Evolutionary conservation across 768 basidiomycete genomes (phyloP), one percentile per base, ranked within the genome.

Genomic region (Psilocybe azurescens): DNA sequence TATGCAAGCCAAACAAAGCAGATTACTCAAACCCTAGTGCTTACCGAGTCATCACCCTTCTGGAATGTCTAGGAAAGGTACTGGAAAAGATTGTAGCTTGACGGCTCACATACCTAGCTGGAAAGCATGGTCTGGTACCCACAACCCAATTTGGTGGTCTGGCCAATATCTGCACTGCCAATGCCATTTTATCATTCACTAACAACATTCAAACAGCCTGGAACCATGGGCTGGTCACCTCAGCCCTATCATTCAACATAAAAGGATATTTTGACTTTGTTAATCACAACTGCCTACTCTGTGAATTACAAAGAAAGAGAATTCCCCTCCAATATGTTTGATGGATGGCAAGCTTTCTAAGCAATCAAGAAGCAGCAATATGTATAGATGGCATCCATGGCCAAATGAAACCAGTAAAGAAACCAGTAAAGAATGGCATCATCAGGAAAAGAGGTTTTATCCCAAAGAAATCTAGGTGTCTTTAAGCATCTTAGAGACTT

Each of bases 1-100:
- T 79, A 0, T 54, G 64, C 4, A 80, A 80, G 69, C 74, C 74
- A 0, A 65, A 69, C 30, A 80, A 80, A 58, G 69, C 73, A 0
- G 72, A 79, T 65, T 78, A 79, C 66, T 70, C 74, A 0, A 67
- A 73, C 52, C 74, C 75, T 0, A 49, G 70, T 3, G 72, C 79
- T 0, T 80, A 78, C 66, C 53, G 72, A 0, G 73, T 73, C 0
- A 78, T 79, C 29, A 69, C 67, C 7, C 72, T 78, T 10, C 70
- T 77, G 0, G 75, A 78, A 44, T 74, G 72, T 55, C 55, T 78
- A 1, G 74, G 77, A 1, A 79, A 79, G 44, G 53, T 76, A 0
- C 60, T 75, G 0, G 74, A 77, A 46, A 64, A 64, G 9, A 65
- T 79, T 3, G 61, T 72, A 0, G 74, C 74, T 1, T 18, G 59